Percentiles rank a stretch among this genome's conserved stretches.
These are phyloP conservation scores for Schwanniomyces polymorphus DNA, from an alignment of 805 yeast genomes.

Conservation along the genomic window DNA sequence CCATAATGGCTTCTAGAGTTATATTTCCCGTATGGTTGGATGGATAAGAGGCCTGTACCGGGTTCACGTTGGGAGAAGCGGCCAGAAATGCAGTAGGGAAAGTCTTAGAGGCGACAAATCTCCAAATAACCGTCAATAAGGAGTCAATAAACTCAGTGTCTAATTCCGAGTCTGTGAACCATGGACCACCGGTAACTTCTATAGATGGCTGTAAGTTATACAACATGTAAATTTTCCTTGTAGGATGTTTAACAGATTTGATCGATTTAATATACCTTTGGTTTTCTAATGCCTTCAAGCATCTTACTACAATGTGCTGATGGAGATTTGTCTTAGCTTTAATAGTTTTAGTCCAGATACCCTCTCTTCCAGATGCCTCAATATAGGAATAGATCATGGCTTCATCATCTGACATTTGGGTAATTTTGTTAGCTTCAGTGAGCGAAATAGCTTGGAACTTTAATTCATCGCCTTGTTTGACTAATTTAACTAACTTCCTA, in stretches of 20 bases:
- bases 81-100: conserved; percentile 70
- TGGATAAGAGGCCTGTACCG: conserved; percentile 51
- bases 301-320: conserved; percentile 84
- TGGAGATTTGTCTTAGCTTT: conserved; percentile 86
- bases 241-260: conserved; percentile 88
- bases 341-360: conserved; percentile 92
- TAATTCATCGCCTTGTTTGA: conserved; percentile 64
- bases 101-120: conserved; percentile 73
- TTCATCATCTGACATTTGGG: conserved; percentile 83
- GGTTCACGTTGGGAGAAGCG: conserved; percentile 31
- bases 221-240: conserved; percentile 94
- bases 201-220: conserved; percentile 90
- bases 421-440: conserved; percentile 74
- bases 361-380: conserved; percentile 91
- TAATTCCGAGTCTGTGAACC: conserved; percentile 96
- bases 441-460: conserved; percentile 73
- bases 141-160: conserved; percentile 92
- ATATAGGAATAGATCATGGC: conserved; percentile 88
- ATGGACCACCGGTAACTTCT: conserved; percentile 98
- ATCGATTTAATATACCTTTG: conserved; percentile 86
- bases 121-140: conserved; percentile 81
- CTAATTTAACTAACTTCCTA: conserved; percentile 64
- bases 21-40: conserved; percentile 65
- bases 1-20: conserved; percentile 69
- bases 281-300: conserved; percentile 75